These are phyloP conservation scores for Marvania coccoides DNA, from an alignment of 139 green algal species.

Conservation along the genomic window DNA sequence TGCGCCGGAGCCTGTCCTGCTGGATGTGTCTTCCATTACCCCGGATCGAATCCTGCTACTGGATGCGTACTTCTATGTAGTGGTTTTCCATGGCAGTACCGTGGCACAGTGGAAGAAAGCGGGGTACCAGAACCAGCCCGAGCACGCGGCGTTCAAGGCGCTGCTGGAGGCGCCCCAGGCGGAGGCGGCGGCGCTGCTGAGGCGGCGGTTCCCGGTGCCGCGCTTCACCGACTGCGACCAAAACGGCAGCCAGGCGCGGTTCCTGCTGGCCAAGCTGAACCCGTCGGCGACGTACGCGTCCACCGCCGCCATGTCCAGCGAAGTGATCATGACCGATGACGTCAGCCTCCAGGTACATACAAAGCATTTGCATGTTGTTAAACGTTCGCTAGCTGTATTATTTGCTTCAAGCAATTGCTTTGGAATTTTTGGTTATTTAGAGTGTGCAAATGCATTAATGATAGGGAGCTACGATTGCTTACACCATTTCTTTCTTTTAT, in stretches of 20 bases:
- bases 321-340: slow-evolving; percentile 98
- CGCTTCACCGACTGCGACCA: slow-evolving; percentile 95
- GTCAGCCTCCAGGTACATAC: slow-evolving; percentile 42
- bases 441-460: too few relatives aligned
- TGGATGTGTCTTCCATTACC: slow-evolving; percentile 92
- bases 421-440: too few relatives aligned
- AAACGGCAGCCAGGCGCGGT: slow-evolving; percentile 87
- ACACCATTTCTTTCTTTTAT: too few relatives aligned
- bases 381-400: too few relatives aligned
- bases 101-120: slow-evolving; percentile 90
- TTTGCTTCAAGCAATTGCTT: too few relatives aligned
- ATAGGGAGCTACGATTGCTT: too few relatives aligned
- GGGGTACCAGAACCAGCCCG: slow-evolving; percentile 76
- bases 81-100: slow-evolving; percentile 88
- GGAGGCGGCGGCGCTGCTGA: slow-evolving; percentile 62
- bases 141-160: slow-evolving; percentile 84
- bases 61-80: slow-evolving; percentile 95
- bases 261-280: slow-evolving; percentile 96
- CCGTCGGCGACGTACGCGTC: slow-evolving; percentile 86
- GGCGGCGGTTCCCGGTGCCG: slow-evolving; percentile 82
- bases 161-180: slow-evolving; percentile 60
- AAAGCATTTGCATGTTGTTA: too few relatives aligned
- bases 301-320: slow-evolving; percentile 32
- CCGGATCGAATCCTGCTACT: slow-evolving; percentile 93
- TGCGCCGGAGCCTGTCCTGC: slow-evolving; percentile 77